phyloP scores from a whole-genome alignment of 1,139 yeast genomes.

The Lodderomyces theae region DNA sequence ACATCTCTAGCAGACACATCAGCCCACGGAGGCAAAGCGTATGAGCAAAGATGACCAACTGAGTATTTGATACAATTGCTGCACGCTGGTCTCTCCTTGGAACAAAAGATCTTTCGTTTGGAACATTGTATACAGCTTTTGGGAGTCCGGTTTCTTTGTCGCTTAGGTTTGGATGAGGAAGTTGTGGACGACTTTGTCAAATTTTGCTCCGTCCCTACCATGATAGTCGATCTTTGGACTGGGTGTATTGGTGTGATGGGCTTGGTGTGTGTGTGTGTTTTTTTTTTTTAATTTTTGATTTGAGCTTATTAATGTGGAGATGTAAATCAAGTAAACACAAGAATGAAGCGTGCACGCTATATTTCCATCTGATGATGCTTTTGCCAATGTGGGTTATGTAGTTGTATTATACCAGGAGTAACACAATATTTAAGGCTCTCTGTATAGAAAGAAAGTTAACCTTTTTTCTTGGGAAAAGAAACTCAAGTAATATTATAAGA shows the following conservation, averaged over 20 bases:
- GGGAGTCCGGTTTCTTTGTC: conserved; percentile 39
- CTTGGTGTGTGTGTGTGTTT: too few species aligned
- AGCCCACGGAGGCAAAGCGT: conserved; percentile 44
- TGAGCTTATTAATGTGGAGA: too few species aligned
- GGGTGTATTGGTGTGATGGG: neutral
- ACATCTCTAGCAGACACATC: conserved; percentile 7
- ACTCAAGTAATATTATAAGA: too few species aligned
- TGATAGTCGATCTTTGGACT: neutral
- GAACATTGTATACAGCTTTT: conserved; percentile 43
- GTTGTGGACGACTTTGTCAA: neutral
- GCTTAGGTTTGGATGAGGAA: conserved; percentile 12
- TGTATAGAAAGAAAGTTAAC: too few species aligned
- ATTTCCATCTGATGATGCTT: too few species aligned
- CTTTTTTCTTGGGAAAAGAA: too few species aligned
- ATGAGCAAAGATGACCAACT: conserved; percentile 43
- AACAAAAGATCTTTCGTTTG: conserved; percentile 46
- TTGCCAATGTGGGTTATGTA: too few species aligned
- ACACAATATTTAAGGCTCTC: too few species aligned
- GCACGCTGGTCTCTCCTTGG: conserved; percentile 42
- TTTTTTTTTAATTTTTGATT: too few species aligned
- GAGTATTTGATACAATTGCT: conserved; percentile 44
- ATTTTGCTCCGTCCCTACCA: neutral
- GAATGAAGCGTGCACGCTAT: too few species aligned
- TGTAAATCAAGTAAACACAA: too few species aligned
- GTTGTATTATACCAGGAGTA: too few species aligned